Base-by-base conservation (phyloP, 352 stramenopile species). In the Pythium plurisporium region DNA sequence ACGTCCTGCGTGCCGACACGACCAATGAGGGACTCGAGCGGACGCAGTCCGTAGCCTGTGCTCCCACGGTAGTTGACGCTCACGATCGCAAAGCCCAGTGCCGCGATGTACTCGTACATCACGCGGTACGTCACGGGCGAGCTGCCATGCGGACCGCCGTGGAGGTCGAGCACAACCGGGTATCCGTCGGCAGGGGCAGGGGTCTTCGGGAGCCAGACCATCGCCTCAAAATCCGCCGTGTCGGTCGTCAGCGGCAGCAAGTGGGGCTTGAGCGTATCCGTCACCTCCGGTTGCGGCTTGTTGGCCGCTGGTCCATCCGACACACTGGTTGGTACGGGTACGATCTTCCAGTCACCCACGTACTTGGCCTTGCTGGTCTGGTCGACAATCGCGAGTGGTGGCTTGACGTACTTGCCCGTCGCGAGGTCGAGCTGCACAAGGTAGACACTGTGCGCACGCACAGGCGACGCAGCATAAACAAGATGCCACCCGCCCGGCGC, bases 51-150 rank as follows among this genome's bases (percentile, higher is more conserved):
- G 67, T 97, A 99, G 22, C 95, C 96, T 19, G 80, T 97, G 17
- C 87, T 97, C n/a, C 96, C 96, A 42, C 95, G 80, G 70, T 97
- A 99, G 75, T 99, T 99, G 15, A 98, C 91, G 2, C 73, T 85
- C 30, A 98, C 69, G 51, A 98, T 76, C 5, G 88, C 93, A 66
- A 97, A 98, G 20, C 88, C 79, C 26, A 91, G 60, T 14, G 79
- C 85, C 57, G 90, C 82, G 25, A 98, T 84, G 67, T 89, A 98
- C 14, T 93, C 85, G 67, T 91, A 97, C 45, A 87, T 73, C 25
- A 80, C 72, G 31, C 91, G 69, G 69, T 96, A 98, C 29, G 76
- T 83, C 22, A 89, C 91, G 0, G 87, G 76, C 14, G 91, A 91
- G 53, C 79, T 87, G 11, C 79, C 74, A 65, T 99, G 92, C 23